Percentiles rank a stretch among this genome's conserved stretches.
Conservation (phyloP, 345 rosid species). For the Aquilaria sinensis region DNA sequence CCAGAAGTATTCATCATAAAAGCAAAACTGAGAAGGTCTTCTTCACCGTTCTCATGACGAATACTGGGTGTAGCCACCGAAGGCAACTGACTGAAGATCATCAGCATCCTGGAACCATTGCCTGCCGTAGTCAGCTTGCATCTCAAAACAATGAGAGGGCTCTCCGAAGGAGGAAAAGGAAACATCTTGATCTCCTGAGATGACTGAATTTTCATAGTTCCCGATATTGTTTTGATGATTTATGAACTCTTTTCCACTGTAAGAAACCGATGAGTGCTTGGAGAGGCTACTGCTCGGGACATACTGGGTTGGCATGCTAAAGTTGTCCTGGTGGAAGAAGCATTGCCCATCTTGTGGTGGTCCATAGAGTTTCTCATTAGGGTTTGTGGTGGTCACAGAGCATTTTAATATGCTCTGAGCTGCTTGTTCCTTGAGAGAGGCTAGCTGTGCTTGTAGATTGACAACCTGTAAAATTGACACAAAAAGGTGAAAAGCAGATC, state of each 20-base stretch:
- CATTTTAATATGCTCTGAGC: constrained; percentile 41
- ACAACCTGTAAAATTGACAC: constrained; percentile 50
- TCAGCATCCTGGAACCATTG: constrained; percentile 61
- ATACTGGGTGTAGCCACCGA: constrained; percentile 41
- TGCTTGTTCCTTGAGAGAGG: constrained; percentile 78
- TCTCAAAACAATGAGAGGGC: constrained; percentile 36
- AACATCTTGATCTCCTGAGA: constrained; percentile 30
- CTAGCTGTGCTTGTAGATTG: constrained; percentile 79
- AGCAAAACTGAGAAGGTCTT: constrained; percentile 27
- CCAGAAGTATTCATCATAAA: constrained; percentile 27
- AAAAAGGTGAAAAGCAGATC: neutral
- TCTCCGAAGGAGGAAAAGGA: constrained; percentile 52
- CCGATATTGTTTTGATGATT: constrained; percentile 30
- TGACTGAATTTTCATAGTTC: constrained; percentile 35
- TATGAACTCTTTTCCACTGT: constrained; percentile 25
- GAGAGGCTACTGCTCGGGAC: constrained; percentile 3
- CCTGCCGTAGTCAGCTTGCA: constrained; percentile 32
- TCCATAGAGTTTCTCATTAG: constrained; percentile 42
- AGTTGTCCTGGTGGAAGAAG: constrained; percentile 36
- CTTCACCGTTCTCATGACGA: constrained; percentile 33
- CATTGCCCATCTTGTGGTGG: constrained; percentile 46
- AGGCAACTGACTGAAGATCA: constrained; percentile 59
- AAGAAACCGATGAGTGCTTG: constrained; percentile 12
- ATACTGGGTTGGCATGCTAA: constrained; percentile 17
- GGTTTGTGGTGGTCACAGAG: constrained; percentile 43